Percentiles rank a stretch among this genome's conserved stretches.
These are phyloP conservation scores for Mycena capillaripes DNA, from an alignment of 768 basidiomycete species.

Conservation along the genomic window DNA sequence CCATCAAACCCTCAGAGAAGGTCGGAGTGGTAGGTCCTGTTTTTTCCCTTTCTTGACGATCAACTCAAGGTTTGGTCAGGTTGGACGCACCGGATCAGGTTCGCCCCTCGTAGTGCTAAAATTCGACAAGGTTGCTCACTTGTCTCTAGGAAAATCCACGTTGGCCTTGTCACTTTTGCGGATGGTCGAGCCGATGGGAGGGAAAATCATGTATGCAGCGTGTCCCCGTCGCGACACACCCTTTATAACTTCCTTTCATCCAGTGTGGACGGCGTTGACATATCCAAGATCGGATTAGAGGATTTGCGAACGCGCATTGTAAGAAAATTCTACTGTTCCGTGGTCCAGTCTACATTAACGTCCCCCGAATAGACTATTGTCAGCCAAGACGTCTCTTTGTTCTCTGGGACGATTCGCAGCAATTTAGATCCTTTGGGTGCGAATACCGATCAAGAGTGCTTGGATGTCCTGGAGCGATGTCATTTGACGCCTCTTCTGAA, in stretches of 20 bases:
- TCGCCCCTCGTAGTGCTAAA: conserved; percentile 16
- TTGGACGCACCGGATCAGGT: conserved; percentile 80
- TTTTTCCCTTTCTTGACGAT: not conserved
- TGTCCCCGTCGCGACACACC: not conserved
- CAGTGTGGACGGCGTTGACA: conserved; percentile 79
- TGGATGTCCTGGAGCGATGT: conserved; percentile 75
- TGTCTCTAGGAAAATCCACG: conserved; percentile 65
- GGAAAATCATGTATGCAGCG: conserved; percentile 67
- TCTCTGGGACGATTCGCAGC: conserved; percentile 78
- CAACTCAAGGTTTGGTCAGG: conserved; percentile 50
- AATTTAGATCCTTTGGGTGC: conserved; percentile 80
- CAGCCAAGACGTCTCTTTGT: conserved; percentile 82
- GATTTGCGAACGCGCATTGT: conserved; percentile 76
- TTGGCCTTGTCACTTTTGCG: conserved; percentile 70
- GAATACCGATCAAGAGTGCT: conserved; percentile 71
- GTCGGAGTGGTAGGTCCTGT: conserved; percentile 69
- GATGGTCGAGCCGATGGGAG: conserved; percentile 71
- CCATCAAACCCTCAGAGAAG: conserved; percentile 72
- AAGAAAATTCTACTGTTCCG: conserved; percentile 34
- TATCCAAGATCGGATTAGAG: conserved; percentile 75
- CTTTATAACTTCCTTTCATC: not conserved
- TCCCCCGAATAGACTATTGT: conserved; percentile 68
- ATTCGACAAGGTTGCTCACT: conserved; percentile 1
- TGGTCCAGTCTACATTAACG: not conserved
- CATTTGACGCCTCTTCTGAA: conserved; percentile 66